phyloP scores from a whole-genome alignment of 805 yeast species.

The Nakazawaea anatomiae region DNA sequence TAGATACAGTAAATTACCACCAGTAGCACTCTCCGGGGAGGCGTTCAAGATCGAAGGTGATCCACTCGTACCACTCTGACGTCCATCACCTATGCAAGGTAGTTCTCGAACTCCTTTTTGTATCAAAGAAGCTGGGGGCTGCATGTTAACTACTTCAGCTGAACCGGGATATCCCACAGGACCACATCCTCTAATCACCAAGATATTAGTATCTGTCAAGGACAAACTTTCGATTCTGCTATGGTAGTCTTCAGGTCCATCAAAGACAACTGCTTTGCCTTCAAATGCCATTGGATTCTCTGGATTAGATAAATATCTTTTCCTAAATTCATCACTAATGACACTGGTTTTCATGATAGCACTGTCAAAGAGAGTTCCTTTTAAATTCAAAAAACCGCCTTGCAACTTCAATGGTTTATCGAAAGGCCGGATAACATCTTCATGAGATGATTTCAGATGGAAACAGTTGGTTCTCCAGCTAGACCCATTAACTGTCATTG shows the following conservation, averaged over 20 bases:
- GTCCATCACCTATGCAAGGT: constrained; percentile 21
- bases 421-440: constrained; percentile 15
- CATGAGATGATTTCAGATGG: constrained; percentile 11
- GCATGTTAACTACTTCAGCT: constrained; percentile 22
- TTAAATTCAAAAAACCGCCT: constrained; percentile 20
- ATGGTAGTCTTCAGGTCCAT: constrained; percentile 22
- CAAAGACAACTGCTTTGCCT: constrained; percentile 20
- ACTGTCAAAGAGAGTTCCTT: constrained; percentile 19
- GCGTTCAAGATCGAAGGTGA: constrained; percentile 21
- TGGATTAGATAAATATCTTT: constrained; percentile 17
- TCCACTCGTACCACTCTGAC: constrained; percentile 22
- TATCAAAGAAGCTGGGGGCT: constrained; percentile 17
- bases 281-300: constrained; percentile 20
- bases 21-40: constrained; percentile 19
- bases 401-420: constrained; percentile 14
- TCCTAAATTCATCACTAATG: constrained; percentile 16
- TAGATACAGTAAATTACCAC: constrained; percentile 16
- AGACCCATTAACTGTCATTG: constrained; percentile 15
- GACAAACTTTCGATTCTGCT: constrained; percentile 14
- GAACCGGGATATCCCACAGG: constrained; percentile 23
- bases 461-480: constrained; percentile 15
- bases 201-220: constrained; percentile 14
- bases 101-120: constrained; percentile 14
- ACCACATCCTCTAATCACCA: constrained; percentile 21
- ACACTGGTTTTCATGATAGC: constrained; percentile 23